A percentile compares a stretch with the other conserved stretches of the same genome.
These are phyloP conservation scores for Hemileccinum rubropunctum DNA, from an alignment of 768 basidiomycete species.

Conservation along the genomic window DNA sequence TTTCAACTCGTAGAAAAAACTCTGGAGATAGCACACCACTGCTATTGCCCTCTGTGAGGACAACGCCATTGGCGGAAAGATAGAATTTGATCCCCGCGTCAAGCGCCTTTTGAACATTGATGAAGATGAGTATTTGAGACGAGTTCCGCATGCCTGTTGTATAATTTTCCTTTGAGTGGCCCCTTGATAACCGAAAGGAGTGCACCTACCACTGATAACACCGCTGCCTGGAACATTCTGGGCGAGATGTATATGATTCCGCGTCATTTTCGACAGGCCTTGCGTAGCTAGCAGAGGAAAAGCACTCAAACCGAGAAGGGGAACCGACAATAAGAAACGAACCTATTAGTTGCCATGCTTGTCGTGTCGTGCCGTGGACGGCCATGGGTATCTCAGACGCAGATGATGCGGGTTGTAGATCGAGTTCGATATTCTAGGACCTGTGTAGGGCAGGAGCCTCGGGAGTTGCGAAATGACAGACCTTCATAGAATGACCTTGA, in stretches of 20 bases:
- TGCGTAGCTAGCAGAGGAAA: constrained; percentile 44
- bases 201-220: constrained; percentile 71
- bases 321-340: constrained; percentile 10
- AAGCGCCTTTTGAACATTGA: constrained; percentile 71
- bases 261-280: constrained; percentile 79
- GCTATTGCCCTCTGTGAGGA: constrained; percentile 77
- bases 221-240: constrained; percentile 66
- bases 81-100: constrained; percentile 70
- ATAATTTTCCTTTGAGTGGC: background rate
- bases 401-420: constrained; percentile 56
- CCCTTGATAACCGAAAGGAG: background rate
- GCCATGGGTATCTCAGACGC: constrained; percentile 70
- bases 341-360: constrained; percentile 76
- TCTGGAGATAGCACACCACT: constrained; percentile 56
- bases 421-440: constrained; percentile 62
- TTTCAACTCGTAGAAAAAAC: constrained; percentile 72
- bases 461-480: constrained; percentile 24
- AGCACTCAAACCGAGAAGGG: background rate
- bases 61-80: constrained; percentile 83
- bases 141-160: constrained; percentile 73
- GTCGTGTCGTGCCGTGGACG: constrained; percentile 74
- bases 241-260: constrained; percentile 93
- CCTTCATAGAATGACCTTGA: constrained; percentile 87
- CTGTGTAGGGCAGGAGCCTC: background rate
- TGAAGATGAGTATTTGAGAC: constrained; percentile 78